A percentile compares a stretch with the other conserved stretches of the same genome.
These are phyloP conservation scores for Herpotrichia juniperi DNA, from an alignment of 2,329 filamentous ascomycete species.

Conservation along the genomic window DNA sequence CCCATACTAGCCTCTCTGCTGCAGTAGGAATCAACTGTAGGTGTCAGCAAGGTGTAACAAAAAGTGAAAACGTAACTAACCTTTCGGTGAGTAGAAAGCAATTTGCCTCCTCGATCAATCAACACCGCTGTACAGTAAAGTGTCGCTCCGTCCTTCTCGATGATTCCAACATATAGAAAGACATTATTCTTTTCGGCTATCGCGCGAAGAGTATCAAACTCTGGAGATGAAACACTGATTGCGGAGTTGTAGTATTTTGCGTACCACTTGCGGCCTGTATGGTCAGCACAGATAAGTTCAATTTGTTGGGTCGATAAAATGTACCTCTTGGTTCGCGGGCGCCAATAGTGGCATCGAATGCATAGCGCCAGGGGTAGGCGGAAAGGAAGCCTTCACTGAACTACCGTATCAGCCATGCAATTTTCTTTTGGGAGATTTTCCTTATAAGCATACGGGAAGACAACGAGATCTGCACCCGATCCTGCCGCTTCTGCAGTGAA, in stretches of 20 bases:
- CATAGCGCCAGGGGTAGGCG: constrained; percentile 52
- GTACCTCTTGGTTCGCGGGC: constrained; percentile 48
- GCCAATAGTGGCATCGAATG: constrained; percentile 52
- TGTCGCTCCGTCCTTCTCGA: constrained; percentile 50
- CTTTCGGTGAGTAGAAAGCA: constrained; percentile 49
- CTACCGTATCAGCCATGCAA: constrained; percentile 2
- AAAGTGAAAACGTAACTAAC: constrained; percentile 20
- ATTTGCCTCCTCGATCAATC: constrained; percentile 43
- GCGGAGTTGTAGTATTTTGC: constrained; percentile 49
- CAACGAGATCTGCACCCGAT: constrained; percentile 48
- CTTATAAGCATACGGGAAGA: constrained; percentile 47
- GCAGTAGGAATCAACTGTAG: constrained; percentile 49
- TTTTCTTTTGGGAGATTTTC: background rate
- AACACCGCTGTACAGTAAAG: constrained; percentile 50
- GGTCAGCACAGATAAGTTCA: background rate
- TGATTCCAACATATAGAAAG: constrained; percentile 47
- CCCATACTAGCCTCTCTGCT: constrained; percentile 51
- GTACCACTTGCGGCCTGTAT: constrained; percentile 49
- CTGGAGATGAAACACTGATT: constrained; percentile 47
- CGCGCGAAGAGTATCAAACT: constrained; percentile 40
- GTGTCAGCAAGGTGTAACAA: background rate
- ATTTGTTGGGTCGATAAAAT: background rate
- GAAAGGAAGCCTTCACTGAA: constrained; percentile 49
- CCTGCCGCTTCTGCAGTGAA: constrained; percentile 44
- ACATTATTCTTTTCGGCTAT: constrained; percentile 45